These are phyloP conservation scores for Coprinopsis sp. DNA, from an alignment of 768 basidiomycete species.

Conservation along the genomic window DNA sequence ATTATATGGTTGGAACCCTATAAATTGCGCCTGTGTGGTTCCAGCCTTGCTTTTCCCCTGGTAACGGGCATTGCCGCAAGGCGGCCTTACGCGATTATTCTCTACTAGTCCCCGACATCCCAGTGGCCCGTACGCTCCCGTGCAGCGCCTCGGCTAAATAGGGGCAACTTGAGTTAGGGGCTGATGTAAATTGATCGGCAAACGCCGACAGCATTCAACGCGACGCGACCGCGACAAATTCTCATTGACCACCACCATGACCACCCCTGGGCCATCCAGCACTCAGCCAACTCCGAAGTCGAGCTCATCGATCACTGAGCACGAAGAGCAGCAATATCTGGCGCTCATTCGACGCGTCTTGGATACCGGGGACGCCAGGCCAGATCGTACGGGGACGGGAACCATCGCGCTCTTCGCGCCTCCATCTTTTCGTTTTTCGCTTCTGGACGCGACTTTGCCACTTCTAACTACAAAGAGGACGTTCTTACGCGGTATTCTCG, in stretches of 20 bases:
- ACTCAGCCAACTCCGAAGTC: slow-evolving; percentile 3
- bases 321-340: slow-evolving; percentile 91
- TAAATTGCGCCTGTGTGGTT: too few species aligned
- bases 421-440: slow-evolving; percentile 83
- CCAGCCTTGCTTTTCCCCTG: too few species aligned
- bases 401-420: slow-evolving; percentile 92
- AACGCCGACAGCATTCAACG: too few species aligned
- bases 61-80: too few species aligned
- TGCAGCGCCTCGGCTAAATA: too few species aligned
- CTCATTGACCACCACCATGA: background rate
- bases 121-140: too few species aligned
- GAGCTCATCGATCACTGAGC: slow-evolving; percentile 20
- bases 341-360: slow-evolving; percentile 75
- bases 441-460: slow-evolving; percentile 70
- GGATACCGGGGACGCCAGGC: slow-evolving; percentile 67
- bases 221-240: background rate
- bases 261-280: background rate
- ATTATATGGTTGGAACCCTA: too few species aligned
- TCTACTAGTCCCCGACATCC: too few species aligned
- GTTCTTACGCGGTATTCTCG: slow-evolving; percentile 85
- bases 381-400: slow-evolving; percentile 94
- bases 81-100: too few species aligned
- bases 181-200: too few species aligned
- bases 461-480: slow-evolving; percentile 95
- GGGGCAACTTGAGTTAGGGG: too few species aligned